A percentile compares a stretch with the other conserved stretches of the same genome.
Evolutionary conservation across 2,329 filamentous ascomycete species (phyloP).

Genomic region (Epichloe coenophiala): DNA sequence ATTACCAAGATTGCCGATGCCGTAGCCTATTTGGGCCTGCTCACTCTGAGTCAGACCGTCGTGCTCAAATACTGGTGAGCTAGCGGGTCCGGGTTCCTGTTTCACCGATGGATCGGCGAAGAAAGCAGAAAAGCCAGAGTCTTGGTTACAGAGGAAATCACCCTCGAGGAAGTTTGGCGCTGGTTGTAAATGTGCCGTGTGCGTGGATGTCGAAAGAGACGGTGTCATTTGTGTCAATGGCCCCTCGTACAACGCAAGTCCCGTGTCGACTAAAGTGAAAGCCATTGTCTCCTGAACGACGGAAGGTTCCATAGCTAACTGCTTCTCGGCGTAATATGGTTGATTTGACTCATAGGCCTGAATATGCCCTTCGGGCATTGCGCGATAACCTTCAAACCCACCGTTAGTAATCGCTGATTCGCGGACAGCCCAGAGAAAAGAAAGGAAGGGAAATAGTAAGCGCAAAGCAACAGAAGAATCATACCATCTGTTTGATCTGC

Average conservation of each 20-base stretch:
- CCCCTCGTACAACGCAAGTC: background rate
- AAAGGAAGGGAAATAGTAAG: background rate
- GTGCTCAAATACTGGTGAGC: background rate
- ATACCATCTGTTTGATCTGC: constrained; percentile 18
- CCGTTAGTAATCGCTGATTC: background rate
- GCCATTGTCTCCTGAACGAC: background rate
- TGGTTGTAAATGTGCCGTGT: constrained; percentile 1
- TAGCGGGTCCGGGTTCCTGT: background rate
- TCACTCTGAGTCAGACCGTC: background rate
- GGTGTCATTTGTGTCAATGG: background rate
- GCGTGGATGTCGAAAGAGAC: background rate
- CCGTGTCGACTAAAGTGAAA: background rate
- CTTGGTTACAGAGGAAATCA: background rate
- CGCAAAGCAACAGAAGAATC: constrained; percentile 2
- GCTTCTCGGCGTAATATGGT: constrained; percentile 14
- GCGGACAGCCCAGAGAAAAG: background rate
- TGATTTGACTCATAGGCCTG: constrained; percentile 16
- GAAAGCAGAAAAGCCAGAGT: background rate
- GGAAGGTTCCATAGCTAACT: background rate
- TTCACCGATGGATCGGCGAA: constrained; percentile 3
- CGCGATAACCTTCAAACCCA: constrained; percentile 19
- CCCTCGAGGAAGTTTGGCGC: background rate
- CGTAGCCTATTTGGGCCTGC: background rate
- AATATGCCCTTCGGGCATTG: constrained; percentile 13
- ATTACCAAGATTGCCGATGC: background rate